Base-by-base conservation (phyloP, 768 basidiomycete genomes). In the Naganishia antarctica region DNA sequence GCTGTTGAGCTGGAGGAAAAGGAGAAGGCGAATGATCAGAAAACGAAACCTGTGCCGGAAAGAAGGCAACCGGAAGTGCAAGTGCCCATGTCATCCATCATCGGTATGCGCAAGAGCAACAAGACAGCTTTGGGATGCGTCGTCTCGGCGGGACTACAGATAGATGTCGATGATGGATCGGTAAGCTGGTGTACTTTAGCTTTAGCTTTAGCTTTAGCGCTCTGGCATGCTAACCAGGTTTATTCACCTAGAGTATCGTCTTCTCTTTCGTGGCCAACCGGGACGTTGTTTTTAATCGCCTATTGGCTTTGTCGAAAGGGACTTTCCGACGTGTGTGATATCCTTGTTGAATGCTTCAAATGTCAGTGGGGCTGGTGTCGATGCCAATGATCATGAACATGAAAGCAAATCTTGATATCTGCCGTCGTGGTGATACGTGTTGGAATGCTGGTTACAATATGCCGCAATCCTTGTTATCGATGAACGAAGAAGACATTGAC, bases 131-230 rank as follows among this genome's bases (percentile, higher is more conserved):
- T 68, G 50, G 46, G 64, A 13, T 59, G 60, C 9, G 50, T 68
- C 9, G 51, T 68, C 16, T 60, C 67, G 34, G 47, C 63, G 40
- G 67, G 67, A 12, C 29, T 68, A 47, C 59, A 68, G 60, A 64
- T 68, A 43, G 64, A 64, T n/a, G 44, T 41, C 28, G 21, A 11
- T 3, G 64, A 68, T 46, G 67, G 67, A 9, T 60, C 46, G 32
- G 67, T 68, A 23, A 65, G 67, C 60, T 2, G 15, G 23, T 26
- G 25, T 25, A n/a, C n/a, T n/a, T n/a, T n/a, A n/a, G n/a, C n/a
- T n/a, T n/a, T n/a, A n/a, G n/a, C n/a, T n/a, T n/a, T n/a, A n/a
- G n/a, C n/a, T n/a, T n/a, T n/a, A n/a, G n/a, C n/a, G n/a, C n/a
- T n/a, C n/a, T n/a, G n/a, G n/a, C n/a, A n/a, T n/a, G n/a, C n/a